Evolutionary conservation across 495 filamentous ascomycete genomes (phyloP).

Genomic region (Penicillium mononematosum): DNA sequence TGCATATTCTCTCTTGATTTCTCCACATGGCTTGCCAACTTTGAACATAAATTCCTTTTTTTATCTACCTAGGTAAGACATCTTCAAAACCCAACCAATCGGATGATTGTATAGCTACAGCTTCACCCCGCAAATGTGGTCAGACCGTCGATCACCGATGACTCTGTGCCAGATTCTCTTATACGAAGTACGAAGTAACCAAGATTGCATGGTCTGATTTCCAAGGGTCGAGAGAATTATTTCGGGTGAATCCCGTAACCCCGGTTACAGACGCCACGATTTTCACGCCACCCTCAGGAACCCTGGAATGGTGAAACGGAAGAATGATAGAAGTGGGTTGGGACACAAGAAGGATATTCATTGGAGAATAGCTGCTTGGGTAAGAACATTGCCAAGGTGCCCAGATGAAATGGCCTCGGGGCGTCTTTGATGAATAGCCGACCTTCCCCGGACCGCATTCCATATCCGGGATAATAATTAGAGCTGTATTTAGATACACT

Average conservation of each 20-base stretch:
- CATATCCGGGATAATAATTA: neutral
- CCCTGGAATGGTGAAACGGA: neutral
- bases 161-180: neutral
- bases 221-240: neutral
- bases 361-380: neutral
- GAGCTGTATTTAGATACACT: too few species aligned
- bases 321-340: neutral
- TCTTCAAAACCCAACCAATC: slow-evolving; percentile 5
- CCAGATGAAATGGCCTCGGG: too few species aligned
- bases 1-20: neutral
- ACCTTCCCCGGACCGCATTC: neutral
- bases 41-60: too few species aligned
- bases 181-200: too few species aligned
- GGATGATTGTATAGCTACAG: neutral
- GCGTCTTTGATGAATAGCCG: neutral
- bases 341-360: neutral
- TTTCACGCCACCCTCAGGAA: slow-evolving; percentile 1
- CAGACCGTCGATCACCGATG: neutral
- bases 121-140: slow-evolving; percentile 5
- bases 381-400: too few species aligned
- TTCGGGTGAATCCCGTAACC: neutral
- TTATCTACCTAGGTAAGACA: slow-evolving; percentile 4
- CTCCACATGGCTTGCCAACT: neutral
- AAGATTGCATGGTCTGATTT: neutral
- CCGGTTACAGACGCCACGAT: neutral